phyloP scores from a whole-genome alignment of 768 basidiomycete species.

The Suillus variegatus region DNA sequence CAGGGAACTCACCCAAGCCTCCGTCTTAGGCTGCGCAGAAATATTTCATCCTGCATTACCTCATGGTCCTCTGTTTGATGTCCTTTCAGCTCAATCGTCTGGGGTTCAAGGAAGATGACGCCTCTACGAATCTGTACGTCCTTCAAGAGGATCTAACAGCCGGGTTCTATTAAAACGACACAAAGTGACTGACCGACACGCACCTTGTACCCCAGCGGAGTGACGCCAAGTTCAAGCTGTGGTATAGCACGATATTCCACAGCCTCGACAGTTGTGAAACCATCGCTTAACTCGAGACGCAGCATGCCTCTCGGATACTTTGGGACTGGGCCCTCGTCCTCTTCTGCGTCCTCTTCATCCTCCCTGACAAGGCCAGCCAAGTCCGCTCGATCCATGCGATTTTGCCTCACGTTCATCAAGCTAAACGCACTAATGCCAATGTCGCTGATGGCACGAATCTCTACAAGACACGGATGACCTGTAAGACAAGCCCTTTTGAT shows the following conservation, averaged over 20 bases:
- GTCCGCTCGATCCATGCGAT: slow-evolving; percentile 60
- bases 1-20: slow-evolving; percentile 63
- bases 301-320: slow-evolving; percentile 84
- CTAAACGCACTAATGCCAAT: slow-evolving; percentile 83
- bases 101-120: slow-evolving; percentile 76
- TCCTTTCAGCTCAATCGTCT: slow-evolving; percentile 59
- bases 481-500: slow-evolving; percentile 37
- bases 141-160: slow-evolving; percentile 63
- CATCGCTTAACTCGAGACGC: slow-evolving; percentile 75
- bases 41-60: slow-evolving; percentile 52
- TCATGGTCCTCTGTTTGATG: slow-evolving; percentile 69
- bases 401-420: slow-evolving; percentile 67
- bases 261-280: slow-evolving; percentile 63
- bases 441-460: slow-evolving; percentile 78
- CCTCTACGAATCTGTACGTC: slow-evolving; percentile 69
- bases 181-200: slow-evolving; percentile 1
- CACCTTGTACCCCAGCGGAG: slow-evolving; percentile 85
- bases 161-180: background rate
- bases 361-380: slow-evolving; percentile 42
- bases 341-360: slow-evolving; percentile 52
- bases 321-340: slow-evolving; percentile 75
- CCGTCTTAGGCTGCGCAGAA: slow-evolving; percentile 58
- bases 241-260: slow-evolving; percentile 76
- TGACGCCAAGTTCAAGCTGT: slow-evolving; percentile 69
- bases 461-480: slow-evolving; percentile 64